Evolutionary conservation across 805 yeast genomes (phyloP).

Genomic region (Teunomyces pallodes): DNA sequence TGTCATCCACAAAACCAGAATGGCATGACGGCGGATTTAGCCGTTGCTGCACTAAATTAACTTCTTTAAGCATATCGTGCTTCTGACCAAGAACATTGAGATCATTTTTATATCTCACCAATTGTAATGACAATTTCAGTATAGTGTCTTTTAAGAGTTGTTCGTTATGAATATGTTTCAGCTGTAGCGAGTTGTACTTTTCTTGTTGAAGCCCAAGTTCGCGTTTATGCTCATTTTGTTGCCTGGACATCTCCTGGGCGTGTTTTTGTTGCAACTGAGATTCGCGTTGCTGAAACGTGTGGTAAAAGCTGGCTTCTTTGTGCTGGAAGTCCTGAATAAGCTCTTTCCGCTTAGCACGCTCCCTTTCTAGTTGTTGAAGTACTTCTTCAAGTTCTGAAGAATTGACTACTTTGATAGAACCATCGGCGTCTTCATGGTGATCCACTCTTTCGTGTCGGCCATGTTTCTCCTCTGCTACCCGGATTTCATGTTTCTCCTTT

Average conservation of each 20-base stretch:
- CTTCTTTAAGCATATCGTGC: constrained; percentile 6
- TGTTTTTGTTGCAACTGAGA: not conserved
- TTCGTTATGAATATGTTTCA: not conserved
- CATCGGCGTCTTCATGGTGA: not conserved
- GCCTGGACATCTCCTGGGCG: not conserved
- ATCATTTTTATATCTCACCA: constrained; percentile 8
- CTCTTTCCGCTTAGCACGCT: constrained; percentile 1
- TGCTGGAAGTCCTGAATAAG: constrained; percentile 6
- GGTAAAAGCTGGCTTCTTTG: constrained; percentile 3
- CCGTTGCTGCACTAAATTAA: not conserved
- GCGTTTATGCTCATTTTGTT: not conserved
- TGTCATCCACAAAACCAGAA: not conserved
- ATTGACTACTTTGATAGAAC: not conserved
- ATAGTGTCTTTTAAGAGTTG: constrained; percentile 4
- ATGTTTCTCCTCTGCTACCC: too few relatives aligned
- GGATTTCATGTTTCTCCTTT: too few relatives aligned
- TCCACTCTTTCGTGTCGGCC: not conserved
- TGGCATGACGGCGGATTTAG: not conserved
- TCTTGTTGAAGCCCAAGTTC: not conserved
- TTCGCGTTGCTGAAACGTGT: constrained; percentile 3
- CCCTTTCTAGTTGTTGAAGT: not conserved
- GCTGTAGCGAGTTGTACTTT: constrained; percentile 1
- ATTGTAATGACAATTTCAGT: constrained; percentile 6
- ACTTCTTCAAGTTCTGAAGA: not conserved
- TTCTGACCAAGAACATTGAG: constrained; percentile 5